Conservation (phyloP, 2,329 filamentous ascomycete species). For the Phaeosphaeriaceae sp. region DNA sequence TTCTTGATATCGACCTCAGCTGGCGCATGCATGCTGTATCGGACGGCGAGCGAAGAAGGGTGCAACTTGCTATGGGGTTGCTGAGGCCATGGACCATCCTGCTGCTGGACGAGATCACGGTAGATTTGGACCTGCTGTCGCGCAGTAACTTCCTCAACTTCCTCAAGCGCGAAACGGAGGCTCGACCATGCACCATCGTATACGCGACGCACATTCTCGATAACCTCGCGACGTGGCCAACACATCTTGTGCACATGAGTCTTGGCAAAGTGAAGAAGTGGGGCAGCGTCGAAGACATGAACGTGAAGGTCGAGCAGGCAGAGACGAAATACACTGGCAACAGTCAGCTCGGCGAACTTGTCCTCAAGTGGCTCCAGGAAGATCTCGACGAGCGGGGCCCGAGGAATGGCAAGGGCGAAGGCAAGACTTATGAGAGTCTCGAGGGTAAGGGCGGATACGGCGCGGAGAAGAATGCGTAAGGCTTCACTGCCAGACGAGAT, state of each 20-base stretch:
- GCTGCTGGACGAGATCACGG: conserved; percentile 94
- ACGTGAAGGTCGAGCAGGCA: conserved; percentile 55
- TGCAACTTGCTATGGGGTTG: conserved; percentile 96
- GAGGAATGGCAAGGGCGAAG: conserved; percentile 68
- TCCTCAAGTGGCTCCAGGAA: conserved; percentile 83
- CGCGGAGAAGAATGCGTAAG: conserved; percentile 54
- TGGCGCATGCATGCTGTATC: conserved; percentile 98
- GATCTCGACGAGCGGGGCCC: conserved; percentile 83
- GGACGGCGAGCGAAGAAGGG: conserved; percentile 88
- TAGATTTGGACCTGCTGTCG: conserved; percentile 89
- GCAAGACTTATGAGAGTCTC: conserved; percentile 66
- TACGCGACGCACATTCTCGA: conserved; percentile 98
- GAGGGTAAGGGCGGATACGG: conserved; percentile 72
- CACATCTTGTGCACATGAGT: conserved; percentile 95
- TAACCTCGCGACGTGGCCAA: conserved; percentile 93
- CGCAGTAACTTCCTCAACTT: conserved; percentile 85
- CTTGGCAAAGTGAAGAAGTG: conserved; percentile 86
- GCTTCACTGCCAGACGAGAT: not conserved
- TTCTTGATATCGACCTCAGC: conserved; percentile 87
- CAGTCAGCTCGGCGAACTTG: conserved; percentile 83
- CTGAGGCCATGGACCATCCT: conserved; percentile 90
- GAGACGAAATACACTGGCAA: conserved; percentile 66
- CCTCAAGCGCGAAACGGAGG: conserved; percentile 85
- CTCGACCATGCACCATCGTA: conserved; percentile 84
- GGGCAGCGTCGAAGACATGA: conserved; percentile 72